Base-by-base conservation (phyloP, 768 basidiomycete genomes). In the Boletus reticulatus region DNA sequence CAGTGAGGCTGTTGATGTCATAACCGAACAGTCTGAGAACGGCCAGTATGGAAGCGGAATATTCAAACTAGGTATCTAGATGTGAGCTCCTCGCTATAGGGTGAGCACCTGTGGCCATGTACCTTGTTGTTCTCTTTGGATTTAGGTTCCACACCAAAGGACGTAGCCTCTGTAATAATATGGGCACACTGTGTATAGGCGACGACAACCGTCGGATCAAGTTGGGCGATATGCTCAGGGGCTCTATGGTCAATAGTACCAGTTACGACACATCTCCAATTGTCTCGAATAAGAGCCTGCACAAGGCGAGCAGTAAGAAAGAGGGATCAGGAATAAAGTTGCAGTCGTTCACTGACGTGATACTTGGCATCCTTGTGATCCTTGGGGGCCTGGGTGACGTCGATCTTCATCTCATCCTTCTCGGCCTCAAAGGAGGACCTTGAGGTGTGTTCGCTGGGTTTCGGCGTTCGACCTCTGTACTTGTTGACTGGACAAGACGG, bases 271-370 rank as follows among this genome's bases (percentile, higher is more conserved):
- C 75, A 77, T 44, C 62, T 68, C 60, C 56, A 73, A 6, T 61
- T 65, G 53, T 77, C 75, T 31, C 75, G 71, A 42, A 69, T 50
- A 19, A 75, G 62, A 45, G 76, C 73, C 75, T 74, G 20, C 50
- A 31, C 13, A 48, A 58, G 31, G 42, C 3, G 14, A 37, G n/a
- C 36, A 37, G 17, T 43, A 36, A 52, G 44, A 50, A 43, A 13
- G 27, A 22, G 27, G 27, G 6, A 27, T 6, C 17, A 46, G 27
- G 12, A 42, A 50, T 42, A 48, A 24, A 31, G 46, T 27, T 38
- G 22, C 13, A 6, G 4, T 34, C 27, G n/a, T 52, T 32, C 29
- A 53, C 49, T 39, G 16, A 61, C 58, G 3, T 8, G 31, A 24
- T 22, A 0, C 48, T 60, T 60, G 8, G 58, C 52, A 24, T 39